Evolutionary conservation across 306 rosid genomes (phyloP).

Genomic region (Alnus rubra): DNA sequence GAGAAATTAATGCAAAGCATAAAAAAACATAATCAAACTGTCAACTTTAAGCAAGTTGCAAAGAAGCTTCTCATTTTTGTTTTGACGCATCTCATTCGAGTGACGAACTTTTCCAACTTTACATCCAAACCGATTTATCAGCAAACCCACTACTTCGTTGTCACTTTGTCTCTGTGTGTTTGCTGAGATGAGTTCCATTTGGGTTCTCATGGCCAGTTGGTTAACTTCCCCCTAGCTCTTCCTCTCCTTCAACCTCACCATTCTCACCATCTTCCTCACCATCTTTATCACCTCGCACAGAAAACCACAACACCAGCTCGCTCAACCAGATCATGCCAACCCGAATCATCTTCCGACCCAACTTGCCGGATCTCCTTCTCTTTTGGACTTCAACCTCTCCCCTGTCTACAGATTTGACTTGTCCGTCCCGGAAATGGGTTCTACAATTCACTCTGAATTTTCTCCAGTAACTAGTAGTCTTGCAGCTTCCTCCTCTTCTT

Average conservation of each 20-base stretch:
- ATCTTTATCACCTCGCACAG: slow-evolving; percentile 29
- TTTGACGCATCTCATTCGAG: no score
- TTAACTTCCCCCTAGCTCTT: slow-evolving; percentile 62
- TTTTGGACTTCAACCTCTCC: slow-evolving; percentile 46
- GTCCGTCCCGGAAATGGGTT: slow-evolving; percentile 14
- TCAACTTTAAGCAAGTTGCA: no score
- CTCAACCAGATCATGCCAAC: not conserved
- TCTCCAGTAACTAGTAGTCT: no score
- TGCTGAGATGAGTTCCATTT: slow-evolving; percentile 16
- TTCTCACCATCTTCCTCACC: slow-evolving; percentile 52
- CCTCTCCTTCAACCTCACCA: slow-evolving; percentile 70
- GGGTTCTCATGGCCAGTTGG: slow-evolving; percentile 42
- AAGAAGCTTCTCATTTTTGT: no score
- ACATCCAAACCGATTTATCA: no score
- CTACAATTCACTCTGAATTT: no score
- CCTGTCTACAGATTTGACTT: slow-evolving; percentile 32
- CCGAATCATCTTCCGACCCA: not conserved
- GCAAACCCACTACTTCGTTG: no score
- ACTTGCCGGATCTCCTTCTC: slow-evolving; percentile 43
- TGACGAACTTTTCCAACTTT: no score
- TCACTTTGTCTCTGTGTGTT: not conserved
- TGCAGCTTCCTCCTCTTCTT: no score
- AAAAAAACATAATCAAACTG: no score
- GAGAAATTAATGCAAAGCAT: no score
- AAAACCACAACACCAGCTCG: slow-evolving; percentile 22